These are phyloP conservation scores for Euphrasia arctica DNA, from an alignment of 305 asterid species.

Conservation along the genomic window DNA sequence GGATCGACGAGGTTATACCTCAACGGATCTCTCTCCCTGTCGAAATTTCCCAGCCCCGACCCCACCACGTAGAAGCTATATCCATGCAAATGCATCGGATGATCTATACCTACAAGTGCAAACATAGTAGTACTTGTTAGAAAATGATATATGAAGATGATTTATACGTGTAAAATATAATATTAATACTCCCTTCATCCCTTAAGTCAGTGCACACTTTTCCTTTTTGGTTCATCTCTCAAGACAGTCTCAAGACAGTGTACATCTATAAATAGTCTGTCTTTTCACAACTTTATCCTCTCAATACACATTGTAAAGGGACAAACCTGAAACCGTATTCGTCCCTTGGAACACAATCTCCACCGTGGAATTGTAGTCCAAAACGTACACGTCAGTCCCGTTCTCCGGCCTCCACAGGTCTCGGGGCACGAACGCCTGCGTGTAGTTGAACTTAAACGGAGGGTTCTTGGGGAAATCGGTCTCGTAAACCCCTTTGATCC, in stretches of 20 bases:
- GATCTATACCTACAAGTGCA: constrained; percentile 26
- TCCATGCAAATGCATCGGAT: constrained; percentile 58
- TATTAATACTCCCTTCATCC: too few species aligned
- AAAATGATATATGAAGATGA: too few species aligned
- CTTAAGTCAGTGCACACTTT: too few species aligned
- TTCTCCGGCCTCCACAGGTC: constrained; percentile 18
- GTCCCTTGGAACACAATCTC: constrained; percentile 41
- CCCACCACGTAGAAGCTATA: constrained; percentile 54
- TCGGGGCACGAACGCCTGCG: constrained; percentile 5
- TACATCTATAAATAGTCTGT: too few species aligned
- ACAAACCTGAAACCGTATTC: not conserved
- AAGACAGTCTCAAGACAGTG: too few species aligned
- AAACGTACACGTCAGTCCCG: constrained; percentile 30
- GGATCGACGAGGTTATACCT: constrained; percentile 55
- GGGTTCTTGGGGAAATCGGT: constrained; percentile 29
- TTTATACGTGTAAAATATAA: too few species aligned
- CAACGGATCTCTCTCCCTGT: constrained; percentile 34
- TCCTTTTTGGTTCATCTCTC: too few species aligned
- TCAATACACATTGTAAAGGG: too few species aligned
- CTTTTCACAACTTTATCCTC: too few species aligned
- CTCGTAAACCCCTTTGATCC: constrained; percentile 16
- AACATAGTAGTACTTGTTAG: not conserved
- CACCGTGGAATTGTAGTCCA: constrained; percentile 30
- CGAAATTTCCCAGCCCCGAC: constrained; percentile 47
- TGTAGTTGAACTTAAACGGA: constrained; percentile 25